Evolutionary conservation across 768 basidiomycete species (phyloP).

Genomic region (Suillus luteus): DNA sequence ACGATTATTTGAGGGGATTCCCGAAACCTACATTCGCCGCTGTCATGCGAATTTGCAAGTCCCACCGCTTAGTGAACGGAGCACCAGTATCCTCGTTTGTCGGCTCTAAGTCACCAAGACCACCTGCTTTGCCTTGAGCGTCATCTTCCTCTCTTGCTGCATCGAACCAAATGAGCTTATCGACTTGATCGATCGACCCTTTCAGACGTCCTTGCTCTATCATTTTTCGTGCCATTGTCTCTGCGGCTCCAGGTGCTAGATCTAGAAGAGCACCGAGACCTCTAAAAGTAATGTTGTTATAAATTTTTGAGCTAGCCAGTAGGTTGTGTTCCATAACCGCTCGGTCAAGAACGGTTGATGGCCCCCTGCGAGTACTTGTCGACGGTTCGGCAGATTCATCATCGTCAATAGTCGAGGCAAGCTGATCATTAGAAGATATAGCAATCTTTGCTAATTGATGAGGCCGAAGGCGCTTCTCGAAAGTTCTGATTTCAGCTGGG

Average conservation of each 20-base stretch:
- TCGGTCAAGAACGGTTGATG: constrained; percentile 93
- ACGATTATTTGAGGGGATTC: not conserved
- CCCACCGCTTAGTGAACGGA: constrained; percentile 94
- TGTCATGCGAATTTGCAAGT: constrained; percentile 86
- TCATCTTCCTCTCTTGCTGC: constrained; percentile 84
- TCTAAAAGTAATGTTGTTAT: constrained; percentile 94
- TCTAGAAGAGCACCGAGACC: constrained; percentile 92
- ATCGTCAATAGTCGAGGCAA: constrained; percentile 66
- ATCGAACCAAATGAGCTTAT: constrained; percentile 93
- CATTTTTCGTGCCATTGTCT: constrained; percentile 98
- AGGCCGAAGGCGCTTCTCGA: constrained; percentile 82
- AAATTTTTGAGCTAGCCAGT: constrained; percentile 94
- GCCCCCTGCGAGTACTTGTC: constrained; percentile 81
- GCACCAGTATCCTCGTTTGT: constrained; percentile 87
- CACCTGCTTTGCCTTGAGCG: constrained; percentile 93
- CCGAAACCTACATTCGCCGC: constrained; percentile 71
- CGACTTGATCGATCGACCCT: constrained; percentile 95
- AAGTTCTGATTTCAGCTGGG: constrained; percentile 84
- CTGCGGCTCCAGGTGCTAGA: constrained; percentile 88
- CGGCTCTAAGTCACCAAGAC: constrained; percentile 84
- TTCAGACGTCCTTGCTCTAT: constrained; percentile 95
- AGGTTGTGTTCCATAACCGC: constrained; percentile 99
- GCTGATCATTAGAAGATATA: constrained; percentile 79
- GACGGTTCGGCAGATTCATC: constrained; percentile 55
- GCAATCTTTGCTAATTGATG: constrained; percentile 95